Base-by-base conservation (phyloP, 352 stramenopile species). In the Pythium phragmiticola region DNA sequence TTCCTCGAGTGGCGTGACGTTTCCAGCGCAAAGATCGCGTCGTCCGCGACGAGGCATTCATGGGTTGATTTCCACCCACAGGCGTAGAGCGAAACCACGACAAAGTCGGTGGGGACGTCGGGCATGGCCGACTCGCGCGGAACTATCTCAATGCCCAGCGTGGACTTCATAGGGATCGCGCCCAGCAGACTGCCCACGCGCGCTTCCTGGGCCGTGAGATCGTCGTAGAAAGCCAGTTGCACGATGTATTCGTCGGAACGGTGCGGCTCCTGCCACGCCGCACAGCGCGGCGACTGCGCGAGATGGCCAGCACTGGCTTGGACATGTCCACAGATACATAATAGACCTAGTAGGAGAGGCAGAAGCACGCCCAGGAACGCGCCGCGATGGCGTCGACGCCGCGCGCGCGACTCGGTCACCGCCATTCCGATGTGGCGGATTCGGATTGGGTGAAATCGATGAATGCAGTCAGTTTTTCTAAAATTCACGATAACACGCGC, bases 31-130 rank as follows among this genome's bases (percentile, higher is more conserved):
- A 60, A 50, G n/a, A 66, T 52, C 9, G 43, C 28, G 2, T 36
- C 21, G 17, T 66, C 43, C 3, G 51, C 53, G 8, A 17, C 21
- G 12, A 61, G 49, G 28, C 50, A 66, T 30, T 37, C 9, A 43
- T 5, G 17, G 12, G 4, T 54, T 6, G 17, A 23, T 53, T 13
- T 30, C 19, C 9, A 5, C 9, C 19, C 65, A 39, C 82, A 91
- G 21, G 62, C 66, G 64, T 79, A 89, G 4, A 86, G 56, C 48
- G 69, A 70, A 37, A 89, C 49, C 12, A 86, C 52, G 1, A 89
- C 82, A 42, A 91, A 91, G 68, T 91, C 80, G 30, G 80, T 89
- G 14, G 82, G 82, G 4, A 67, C 62, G 19, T 75, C 54, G 7
- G 26, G 59, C 2, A 72, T 69, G 23, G 77, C 79, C 13, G 23